Percentiles rank a stretch among this genome's conserved stretches.
These are phyloP conservation scores for Cenococcum geophilum DNA, from an alignment of 495 filamentous ascomycete species.

Conservation along the genomic window DNA sequence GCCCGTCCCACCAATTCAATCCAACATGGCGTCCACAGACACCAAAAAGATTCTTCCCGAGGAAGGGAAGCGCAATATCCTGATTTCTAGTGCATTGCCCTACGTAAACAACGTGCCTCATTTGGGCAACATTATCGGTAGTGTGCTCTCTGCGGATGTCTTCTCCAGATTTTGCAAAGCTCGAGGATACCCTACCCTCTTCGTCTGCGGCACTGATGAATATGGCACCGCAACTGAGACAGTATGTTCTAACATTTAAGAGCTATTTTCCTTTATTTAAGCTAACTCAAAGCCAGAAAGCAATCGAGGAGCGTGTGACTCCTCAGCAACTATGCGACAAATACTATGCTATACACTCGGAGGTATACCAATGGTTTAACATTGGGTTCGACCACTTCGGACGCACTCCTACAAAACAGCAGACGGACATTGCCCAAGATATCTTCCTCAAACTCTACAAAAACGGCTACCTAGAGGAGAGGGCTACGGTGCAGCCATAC, in stretches of 20 bases:
- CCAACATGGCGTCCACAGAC: slow-evolving; percentile 9
- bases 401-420: slow-evolving; percentile 70
- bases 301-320: slow-evolving; percentile 57
- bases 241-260: not conserved
- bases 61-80: slow-evolving; percentile 45
- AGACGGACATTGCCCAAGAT: slow-evolving; percentile 80
- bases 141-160: slow-evolving; percentile 76
- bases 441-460: slow-evolving; percentile 73
- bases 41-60: slow-evolving; percentile 42
- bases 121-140: slow-evolving; percentile 76
- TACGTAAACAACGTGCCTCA: slow-evolving; percentile 92
- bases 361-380: slow-evolving; percentile 79
- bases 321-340: slow-evolving; percentile 74
- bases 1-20: not conserved
- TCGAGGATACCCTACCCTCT: slow-evolving; percentile 58
- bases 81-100: slow-evolving; percentile 48
- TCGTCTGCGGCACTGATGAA: slow-evolving; percentile 67
- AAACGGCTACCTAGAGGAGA: slow-evolving; percentile 78
- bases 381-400: slow-evolving; percentile 83
- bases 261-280: not conserved
- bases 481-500: slow-evolving; percentile 72
- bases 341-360: slow-evolving; percentile 76
- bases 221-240: slow-evolving; percentile 86
- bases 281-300: not conserved
- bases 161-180: slow-evolving; percentile 71